A percentile compares a stretch with the other conserved stretches of the same genome.
Conservation (phyloP, 2,329 filamentous ascomycete species). For the Cladosporium sp. region DNA sequence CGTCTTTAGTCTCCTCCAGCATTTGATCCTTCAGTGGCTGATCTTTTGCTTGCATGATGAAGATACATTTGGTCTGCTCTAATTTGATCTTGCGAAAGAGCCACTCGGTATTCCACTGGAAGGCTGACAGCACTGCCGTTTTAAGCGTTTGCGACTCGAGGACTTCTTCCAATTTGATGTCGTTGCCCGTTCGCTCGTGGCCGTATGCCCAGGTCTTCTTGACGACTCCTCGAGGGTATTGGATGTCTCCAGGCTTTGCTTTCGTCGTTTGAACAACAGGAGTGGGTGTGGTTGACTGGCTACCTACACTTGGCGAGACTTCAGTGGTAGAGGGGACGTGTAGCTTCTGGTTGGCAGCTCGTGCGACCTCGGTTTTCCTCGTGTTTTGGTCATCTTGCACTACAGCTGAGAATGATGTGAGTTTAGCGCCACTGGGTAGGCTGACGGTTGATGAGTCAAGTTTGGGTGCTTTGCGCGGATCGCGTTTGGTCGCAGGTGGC, state of each 20-base stretch:
- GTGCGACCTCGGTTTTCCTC: constrained; percentile 21
- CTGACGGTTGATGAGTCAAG: constrained; percentile 18
- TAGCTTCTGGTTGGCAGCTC: constrained; percentile 20
- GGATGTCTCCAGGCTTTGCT: constrained; percentile 18
- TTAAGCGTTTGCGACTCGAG: constrained; percentile 68
- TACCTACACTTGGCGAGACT: not conserved
- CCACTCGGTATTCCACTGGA: constrained; percentile 81
- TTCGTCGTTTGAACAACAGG: not conserved
- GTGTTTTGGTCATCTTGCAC: constrained; percentile 20
- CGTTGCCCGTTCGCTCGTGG: constrained; percentile 57
- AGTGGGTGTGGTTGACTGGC: not conserved
- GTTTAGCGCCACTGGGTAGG: constrained; percentile 20
- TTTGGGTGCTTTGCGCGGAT: constrained; percentile 24
- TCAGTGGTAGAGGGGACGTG: not conserved
- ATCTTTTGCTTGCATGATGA: constrained; percentile 58
- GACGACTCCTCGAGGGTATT: constrained; percentile 61
- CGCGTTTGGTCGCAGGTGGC: constrained; percentile 23
- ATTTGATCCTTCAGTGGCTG: constrained; percentile 34
- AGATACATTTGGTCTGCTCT: constrained; percentile 43
- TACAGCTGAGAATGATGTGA: constrained; percentile 23
- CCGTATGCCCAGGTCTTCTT: constrained; percentile 77
- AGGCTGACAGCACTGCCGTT: constrained; percentile 79
- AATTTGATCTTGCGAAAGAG: constrained; percentile 57
- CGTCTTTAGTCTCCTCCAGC: constrained; percentile 24
- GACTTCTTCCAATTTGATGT: constrained; percentile 85